A percentile compares a stretch with the other conserved stretches of the same genome.
Evolutionary conservation across 2,329 filamentous ascomycete genomes (phyloP).

Genomic region (Corinectria fuckeliana): DNA sequence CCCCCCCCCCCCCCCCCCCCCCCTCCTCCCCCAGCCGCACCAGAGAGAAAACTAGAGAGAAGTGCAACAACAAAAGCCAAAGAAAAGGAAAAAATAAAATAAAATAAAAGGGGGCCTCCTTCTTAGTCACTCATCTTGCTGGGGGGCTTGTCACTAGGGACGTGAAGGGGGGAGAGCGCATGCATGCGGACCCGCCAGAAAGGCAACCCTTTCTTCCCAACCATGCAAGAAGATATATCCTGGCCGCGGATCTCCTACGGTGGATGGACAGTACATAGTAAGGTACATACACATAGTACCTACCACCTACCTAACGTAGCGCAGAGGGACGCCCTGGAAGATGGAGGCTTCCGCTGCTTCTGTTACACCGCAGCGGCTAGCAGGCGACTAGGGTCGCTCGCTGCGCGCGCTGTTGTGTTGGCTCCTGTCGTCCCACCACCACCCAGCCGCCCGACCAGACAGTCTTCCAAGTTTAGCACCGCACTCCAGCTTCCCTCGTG

Average conservation of each 20-base stretch:
- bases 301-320: too few species aligned
- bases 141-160: not conserved
- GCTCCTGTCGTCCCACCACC: too few species aligned
- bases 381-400: constrained; percentile 13
- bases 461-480: not conserved
- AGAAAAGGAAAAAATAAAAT: constrained; percentile 13
- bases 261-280: too few species aligned
- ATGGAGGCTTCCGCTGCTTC: constrained; percentile 11
- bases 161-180: not conserved
- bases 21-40: not conserved
- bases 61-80: constrained; percentile 3
- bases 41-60: not conserved
- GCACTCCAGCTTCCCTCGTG: not conserved
- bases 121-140: not conserved
- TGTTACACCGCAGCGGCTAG: constrained; percentile 30
- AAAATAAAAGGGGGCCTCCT: constrained; percentile 13
- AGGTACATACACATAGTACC: too few species aligned
- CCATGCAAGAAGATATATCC: constrained; percentile 34
- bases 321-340: too few species aligned
- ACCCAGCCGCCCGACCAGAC: not conserved
- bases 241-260: constrained; percentile 32
- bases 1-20: not conserved
- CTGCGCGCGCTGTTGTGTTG: too few species aligned
- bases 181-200: not conserved
- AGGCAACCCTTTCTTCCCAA: constrained; percentile 6